A percentile compares a stretch with the other conserved stretches of the same genome.
phyloP scores from a whole-genome alignment of 805 yeast species.

The Saturnispora hagleri region DNA sequence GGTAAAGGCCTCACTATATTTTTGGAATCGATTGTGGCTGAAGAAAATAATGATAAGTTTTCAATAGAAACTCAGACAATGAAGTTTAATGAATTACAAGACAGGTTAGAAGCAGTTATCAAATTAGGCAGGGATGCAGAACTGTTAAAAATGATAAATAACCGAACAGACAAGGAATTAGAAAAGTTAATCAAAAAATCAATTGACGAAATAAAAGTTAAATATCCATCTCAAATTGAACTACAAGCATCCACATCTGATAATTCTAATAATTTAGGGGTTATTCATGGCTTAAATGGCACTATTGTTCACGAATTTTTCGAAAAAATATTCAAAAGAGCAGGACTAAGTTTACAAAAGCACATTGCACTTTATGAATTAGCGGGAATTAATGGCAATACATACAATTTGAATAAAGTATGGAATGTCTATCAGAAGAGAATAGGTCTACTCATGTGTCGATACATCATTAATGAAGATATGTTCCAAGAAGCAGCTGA shows the following conservation, averaged over 20 bases:
- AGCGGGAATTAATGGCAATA: conserved; percentile 24
- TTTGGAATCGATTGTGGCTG: conserved; percentile 5
- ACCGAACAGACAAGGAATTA: conserved; percentile 51
- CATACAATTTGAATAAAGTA: conserved; percentile 25
- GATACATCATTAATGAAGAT: conserved; percentile 31
- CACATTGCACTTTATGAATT: conserved; percentile 61
- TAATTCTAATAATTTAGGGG: conserved; percentile 7
- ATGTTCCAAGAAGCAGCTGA: conserved; percentile 19
- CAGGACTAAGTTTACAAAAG: conserved; percentile 55
- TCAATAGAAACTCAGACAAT: conserved; percentile 13
- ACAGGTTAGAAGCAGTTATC: conserved; percentile 15
- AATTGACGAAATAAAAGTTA: conserved; percentile 54
- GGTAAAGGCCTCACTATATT: conserved; percentile 10
- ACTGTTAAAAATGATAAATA: conserved; percentile 44
- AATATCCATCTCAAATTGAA: conserved; percentile 33
- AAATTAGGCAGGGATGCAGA: conserved; percentile 54
- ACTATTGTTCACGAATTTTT: conserved; percentile 60
- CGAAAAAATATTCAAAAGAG: conserved; percentile 56
- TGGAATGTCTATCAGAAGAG: conserved; percentile 39
- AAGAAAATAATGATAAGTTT: conserved; percentile 4
- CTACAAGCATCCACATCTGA: conserved; percentile 11
- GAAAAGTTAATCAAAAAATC: conserved; percentile 53
- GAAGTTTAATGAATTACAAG: conserved; percentile 16
- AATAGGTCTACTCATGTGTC: conserved; percentile 29
- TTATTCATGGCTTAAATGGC: conserved; percentile 32